phyloP scores from a whole-genome alignment of 2,329 filamentous ascomycete genomes.

The Trichoderma endophyticum region DNA sequence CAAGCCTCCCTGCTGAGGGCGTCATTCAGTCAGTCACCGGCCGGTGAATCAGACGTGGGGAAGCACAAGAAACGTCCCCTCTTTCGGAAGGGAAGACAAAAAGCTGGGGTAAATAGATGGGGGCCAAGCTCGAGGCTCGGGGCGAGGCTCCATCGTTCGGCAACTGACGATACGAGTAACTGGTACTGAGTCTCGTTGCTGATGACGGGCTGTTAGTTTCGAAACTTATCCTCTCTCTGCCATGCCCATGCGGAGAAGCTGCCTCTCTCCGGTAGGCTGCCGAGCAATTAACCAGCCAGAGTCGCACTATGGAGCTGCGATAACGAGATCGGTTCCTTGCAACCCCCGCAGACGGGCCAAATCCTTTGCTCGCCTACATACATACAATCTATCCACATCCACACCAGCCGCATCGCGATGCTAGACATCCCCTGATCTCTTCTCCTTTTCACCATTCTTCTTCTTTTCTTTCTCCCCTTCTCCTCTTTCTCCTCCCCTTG shows the following conservation, averaged over 20 bases:
- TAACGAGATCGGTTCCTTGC: slow-evolving; percentile 7
- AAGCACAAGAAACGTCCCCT: neutral
- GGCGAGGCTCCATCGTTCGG: neutral
- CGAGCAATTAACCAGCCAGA: neutral
- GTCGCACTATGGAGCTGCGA: slow-evolving; percentile 14
- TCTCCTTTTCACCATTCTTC: neutral
- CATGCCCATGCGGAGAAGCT: neutral
- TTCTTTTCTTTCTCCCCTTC: neutral
- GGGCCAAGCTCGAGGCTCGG: neutral
- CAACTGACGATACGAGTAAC: neutral
- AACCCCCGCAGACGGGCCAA: slow-evolving; percentile 8
- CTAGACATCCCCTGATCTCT: neutral
- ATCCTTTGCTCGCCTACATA: slow-evolving; percentile 7
- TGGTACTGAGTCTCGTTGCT: neutral
- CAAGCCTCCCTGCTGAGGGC: neutral
- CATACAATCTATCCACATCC: neutral
- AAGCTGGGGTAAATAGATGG: slow-evolving; percentile 10
- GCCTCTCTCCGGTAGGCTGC: neutral
- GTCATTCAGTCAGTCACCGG: neutral
- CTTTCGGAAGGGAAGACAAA: neutral
- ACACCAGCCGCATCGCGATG: neutral
- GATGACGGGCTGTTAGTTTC: neutral
- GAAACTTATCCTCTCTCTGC: neutral
- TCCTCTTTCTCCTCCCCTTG: neutral
- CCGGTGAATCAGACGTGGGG: slow-evolving; percentile 1